A percentile compares a stretch with the other conserved stretches of the same genome.
Evolutionary conservation across 768 basidiomycete genomes (phyloP).

Genomic region (Phanerochaete sordida): DNA sequence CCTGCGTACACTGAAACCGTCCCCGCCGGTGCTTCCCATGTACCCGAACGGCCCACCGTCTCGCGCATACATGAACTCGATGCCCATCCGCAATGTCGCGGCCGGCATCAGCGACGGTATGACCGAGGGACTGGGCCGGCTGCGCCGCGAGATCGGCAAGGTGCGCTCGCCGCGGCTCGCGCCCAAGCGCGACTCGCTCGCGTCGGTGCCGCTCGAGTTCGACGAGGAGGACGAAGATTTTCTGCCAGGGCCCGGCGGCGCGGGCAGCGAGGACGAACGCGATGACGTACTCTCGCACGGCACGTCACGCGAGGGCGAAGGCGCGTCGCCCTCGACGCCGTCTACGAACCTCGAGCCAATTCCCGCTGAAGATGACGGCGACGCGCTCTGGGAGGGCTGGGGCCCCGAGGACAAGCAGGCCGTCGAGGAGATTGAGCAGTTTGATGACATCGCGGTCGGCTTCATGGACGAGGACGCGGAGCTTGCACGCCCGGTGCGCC

Average conservation of each 20-base stretch:
- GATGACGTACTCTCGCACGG: slow-evolving; percentile 15
- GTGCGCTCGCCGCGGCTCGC: slow-evolving; percentile 43
- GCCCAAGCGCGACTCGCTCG: slow-evolving; percentile 19
- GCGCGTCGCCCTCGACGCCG: slow-evolving; percentile 35
- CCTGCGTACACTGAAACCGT: slow-evolving; percentile 44
- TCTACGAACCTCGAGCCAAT: slow-evolving; percentile 31
- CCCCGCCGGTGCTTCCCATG: slow-evolving; percentile 62
- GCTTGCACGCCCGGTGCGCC: slow-evolving; percentile 1
- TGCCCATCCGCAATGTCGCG: slow-evolving; percentile 55
- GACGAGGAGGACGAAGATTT: slow-evolving; percentile 72
- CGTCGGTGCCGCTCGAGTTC: slow-evolving; percentile 50
- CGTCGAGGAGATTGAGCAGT: slow-evolving; percentile 32
- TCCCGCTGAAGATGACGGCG: slow-evolving; percentile 19
- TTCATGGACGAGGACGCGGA: slow-evolving; percentile 30
- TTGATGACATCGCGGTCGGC: slow-evolving; percentile 33
- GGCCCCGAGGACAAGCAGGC: slow-evolving; percentile 26
- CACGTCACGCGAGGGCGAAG: slow-evolving; percentile 24
- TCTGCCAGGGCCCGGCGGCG: not conserved
- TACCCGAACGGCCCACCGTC: slow-evolving; percentile 68
- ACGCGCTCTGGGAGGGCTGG: slow-evolving; percentile 28
- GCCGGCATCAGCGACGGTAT: slow-evolving; percentile 50
- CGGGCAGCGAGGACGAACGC: slow-evolving; percentile 8
- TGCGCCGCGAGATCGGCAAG: slow-evolving; percentile 53
- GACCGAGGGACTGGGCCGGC: slow-evolving; percentile 55
- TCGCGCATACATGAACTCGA: slow-evolving; percentile 38